Base-by-base conservation (phyloP, 495 filamentous ascomycete genomes). In the Podospora appendiculata region DNA sequence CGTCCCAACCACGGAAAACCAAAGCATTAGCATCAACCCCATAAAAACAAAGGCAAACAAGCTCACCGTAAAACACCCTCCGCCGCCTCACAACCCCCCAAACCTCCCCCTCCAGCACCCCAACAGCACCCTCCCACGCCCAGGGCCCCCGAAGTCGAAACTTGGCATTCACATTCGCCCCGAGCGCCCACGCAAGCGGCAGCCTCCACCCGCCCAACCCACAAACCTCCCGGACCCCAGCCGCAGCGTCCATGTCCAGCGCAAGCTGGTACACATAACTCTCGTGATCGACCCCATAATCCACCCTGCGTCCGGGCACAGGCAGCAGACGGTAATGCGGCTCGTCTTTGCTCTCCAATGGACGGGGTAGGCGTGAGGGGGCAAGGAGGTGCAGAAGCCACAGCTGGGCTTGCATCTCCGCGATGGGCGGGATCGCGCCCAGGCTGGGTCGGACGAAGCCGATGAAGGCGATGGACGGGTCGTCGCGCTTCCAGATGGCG, bases 361-460 rank as follows among this genome's bases (percentile, higher is more conserved):
- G 49, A 11, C 3, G 39, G 13, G 41, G 63, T 25, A 17, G 58
- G 47, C 13, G 34, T 41, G 6, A 61, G 41, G n/a, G 60, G 51
- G n/a, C 73, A 50, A n/a, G 35, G 13, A 64, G 50, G 11, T 65
- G 53, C 16, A 73, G 47, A 12, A 73, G 60, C 71, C 73, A 78
- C 11, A 73, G 64, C 59, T 73, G 68, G 0, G 74, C 69, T 54
- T 78, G 74, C 51, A 76, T 63, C 51, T 77, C 75, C 13, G 71
- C 52, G 11, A 78, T 59, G 0, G 75, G 74, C 4, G 75, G 75
- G 32, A 79, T 77, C 1, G 74, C 75, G 32, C 74, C 75, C 9
- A 79, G 61, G 36, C 66, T 66, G 0, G 74, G 75, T 0, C 74
- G 61, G 11, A 79, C 55, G 56, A 77, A 79, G 8, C 75, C 75